Base-by-base conservation (phyloP, 176 grass and related monocot genomes). In the Aegilops longissima region DNA sequence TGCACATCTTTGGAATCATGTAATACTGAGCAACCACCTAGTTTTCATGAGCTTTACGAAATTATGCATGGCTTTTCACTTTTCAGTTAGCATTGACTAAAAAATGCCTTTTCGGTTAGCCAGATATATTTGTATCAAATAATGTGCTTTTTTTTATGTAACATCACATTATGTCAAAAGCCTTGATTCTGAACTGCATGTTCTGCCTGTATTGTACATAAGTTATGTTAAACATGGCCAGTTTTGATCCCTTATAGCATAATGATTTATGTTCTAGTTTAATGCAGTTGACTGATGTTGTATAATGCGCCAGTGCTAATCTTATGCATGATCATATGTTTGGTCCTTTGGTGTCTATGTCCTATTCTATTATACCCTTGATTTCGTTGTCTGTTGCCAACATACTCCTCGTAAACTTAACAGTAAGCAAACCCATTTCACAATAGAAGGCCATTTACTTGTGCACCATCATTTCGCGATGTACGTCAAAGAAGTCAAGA, bases 41-140 rank as follows among this genome's bases (percentile, higher is more conserved):
- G 56, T 61, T 79, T 63, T 61, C 31, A 70, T 33, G 63, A 14
- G 44, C 20, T 27, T 47, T 51, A 45, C 35, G 12, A 70, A 23
- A 58, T 21, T 82, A 18, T 17, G 12, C 65, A 82, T 13, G 52
- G 20, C 66, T 36, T 70, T 47, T 63, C 3, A 13, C 61, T 74
- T 74, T 20, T 87, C n/a, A 35, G 31, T 87, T 30, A 35, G 31
- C 21, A 70, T 45, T 70, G 12, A 38, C 21, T 45, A 80, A 79
- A 63, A 67, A 34, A 31, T 42, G 6, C 34, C 31, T 59, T 70
- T 86, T 78, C 14, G 18, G 70, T 70, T 70, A 70, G 24, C 10
- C 5, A 86, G 27, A 70, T 86, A 61, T 70, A 40, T 61, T 40
- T 25, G 4, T 62, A 31, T 70, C 51, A 70, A 31, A 70, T 70